phyloP scores from a whole-genome alignment of 805 yeast species.

The Cyberlindnera samutprakarnensis region DNA sequence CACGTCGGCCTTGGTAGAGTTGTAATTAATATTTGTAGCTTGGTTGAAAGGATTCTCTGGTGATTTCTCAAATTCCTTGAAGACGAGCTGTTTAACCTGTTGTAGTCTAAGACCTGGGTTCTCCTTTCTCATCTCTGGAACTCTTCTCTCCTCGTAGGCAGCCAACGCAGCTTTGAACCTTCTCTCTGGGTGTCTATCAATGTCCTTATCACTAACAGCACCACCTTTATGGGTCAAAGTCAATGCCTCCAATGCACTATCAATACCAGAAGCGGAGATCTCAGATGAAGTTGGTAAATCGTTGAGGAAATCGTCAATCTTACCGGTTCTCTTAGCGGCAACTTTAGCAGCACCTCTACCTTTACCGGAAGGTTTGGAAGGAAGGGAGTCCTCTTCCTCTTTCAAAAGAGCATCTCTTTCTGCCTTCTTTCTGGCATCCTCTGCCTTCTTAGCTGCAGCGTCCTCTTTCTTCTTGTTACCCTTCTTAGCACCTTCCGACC shows the following conservation, averaged over 20 bases:
- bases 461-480: constrained; percentile 63
- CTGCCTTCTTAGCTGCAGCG: constrained; percentile 62
- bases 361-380: constrained; percentile 48
- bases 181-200: constrained; percentile 86
- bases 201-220: constrained; percentile 51
- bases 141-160: constrained; percentile 62
- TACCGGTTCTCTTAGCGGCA: constrained; percentile 51
- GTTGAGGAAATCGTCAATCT: constrained; percentile 61
- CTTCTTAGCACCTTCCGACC: constrained; percentile 70
- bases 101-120: constrained; percentile 74
- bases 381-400: constrained; percentile 59
- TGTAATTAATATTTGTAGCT: constrained; percentile 47
- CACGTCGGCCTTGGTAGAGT: constrained; percentile 52
- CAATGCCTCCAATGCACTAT: constrained; percentile 72
- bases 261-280: constrained; percentile 68
- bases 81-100: constrained; percentile 66
- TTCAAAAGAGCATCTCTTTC: constrained; percentile 63
- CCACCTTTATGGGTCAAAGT: constrained; percentile 51
- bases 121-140: constrained; percentile 69
- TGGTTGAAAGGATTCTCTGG: constrained; percentile 83
- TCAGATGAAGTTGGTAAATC: constrained; percentile 41
- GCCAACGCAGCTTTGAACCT: constrained; percentile 75
- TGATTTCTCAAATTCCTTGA: constrained; percentile 75
- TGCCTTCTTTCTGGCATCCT: constrained; percentile 73
- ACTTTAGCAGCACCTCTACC: constrained; percentile 64